Conservation (phyloP, 2,329 filamentous ascomycete genomes). For the Metarhizium sp. region DNA sequence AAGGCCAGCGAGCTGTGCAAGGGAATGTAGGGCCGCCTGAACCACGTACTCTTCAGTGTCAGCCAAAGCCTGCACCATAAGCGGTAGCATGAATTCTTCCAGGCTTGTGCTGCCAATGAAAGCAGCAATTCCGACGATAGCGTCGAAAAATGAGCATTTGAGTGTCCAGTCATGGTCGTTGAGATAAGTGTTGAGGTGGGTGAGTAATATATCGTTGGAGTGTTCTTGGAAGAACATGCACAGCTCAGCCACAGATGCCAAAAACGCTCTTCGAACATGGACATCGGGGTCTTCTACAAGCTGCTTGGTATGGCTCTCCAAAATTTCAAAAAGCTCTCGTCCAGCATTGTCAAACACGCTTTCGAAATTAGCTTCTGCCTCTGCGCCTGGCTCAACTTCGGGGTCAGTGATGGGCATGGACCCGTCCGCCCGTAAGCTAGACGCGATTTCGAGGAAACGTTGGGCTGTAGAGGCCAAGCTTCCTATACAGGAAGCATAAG, state of each 20-base stretch:
- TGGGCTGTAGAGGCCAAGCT: conserved; percentile 79
- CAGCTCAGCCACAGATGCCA: conserved; percentile 82
- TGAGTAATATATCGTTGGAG: conserved; percentile 91
- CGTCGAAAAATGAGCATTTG: conserved; percentile 94
- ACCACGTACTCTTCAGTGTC: conserved; percentile 93
- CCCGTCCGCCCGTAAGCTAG: conserved; percentile 75
- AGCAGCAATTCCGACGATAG: conserved; percentile 83
- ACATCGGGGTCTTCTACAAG: conserved; percentile 81
- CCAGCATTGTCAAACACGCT: conserved; percentile 84
- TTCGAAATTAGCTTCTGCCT: conserved; percentile 63
- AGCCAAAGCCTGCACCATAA: conserved; percentile 91
- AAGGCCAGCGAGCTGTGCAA: conserved; percentile 79
- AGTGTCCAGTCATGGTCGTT: conserved; percentile 96
- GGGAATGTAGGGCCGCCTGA: conserved; percentile 77
- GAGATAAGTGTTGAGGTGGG: conserved; percentile 91
- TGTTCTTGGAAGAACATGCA: conserved; percentile 93
- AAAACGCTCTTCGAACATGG: conserved; percentile 79
- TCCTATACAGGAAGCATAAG: conserved; percentile 87
- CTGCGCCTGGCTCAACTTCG: conserved; percentile 63
- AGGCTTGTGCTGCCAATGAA: conserved; percentile 83
- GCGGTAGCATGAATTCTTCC: conserved; percentile 88
- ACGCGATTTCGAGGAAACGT: conserved; percentile 82
- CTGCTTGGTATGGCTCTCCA: conserved; percentile 82
- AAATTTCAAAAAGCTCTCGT: conserved; percentile 69
- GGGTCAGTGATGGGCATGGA: conserved; percentile 69